A percentile compares a stretch with the other conserved stretches of the same genome.
Evolutionary conservation across 768 basidiomycete genomes (phyloP).

Genomic region (Termitomyces sp.): DNA sequence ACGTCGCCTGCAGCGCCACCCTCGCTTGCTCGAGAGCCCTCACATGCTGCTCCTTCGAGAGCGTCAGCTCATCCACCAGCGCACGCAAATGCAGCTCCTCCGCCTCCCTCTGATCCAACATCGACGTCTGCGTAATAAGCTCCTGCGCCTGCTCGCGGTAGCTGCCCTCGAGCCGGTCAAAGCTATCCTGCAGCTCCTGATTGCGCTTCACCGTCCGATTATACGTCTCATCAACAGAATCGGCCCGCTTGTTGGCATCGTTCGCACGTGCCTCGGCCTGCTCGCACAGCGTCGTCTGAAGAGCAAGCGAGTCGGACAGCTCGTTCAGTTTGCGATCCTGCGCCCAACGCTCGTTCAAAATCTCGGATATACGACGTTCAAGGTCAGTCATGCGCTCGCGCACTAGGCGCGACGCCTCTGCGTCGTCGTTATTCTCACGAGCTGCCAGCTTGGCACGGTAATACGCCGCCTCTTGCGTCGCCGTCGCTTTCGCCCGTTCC

Average conservation of each 20-base stretch:
- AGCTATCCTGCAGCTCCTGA: slow-evolving; percentile 61
- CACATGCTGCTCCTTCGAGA: slow-evolving; percentile 78
- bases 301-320: slow-evolving; percentile 63
- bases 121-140: slow-evolving; percentile 65
- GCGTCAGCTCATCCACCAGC: slow-evolving; percentile 67
- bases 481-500: slow-evolving; percentile 69
- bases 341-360: slow-evolving; percentile 55
- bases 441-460: slow-evolving; percentile 94
- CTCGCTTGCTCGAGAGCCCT: slow-evolving; percentile 85
- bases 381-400: slow-evolving; percentile 71
- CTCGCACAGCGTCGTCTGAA: slow-evolving; percentile 72
- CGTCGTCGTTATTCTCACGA: slow-evolving; percentile 61
- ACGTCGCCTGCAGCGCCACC: slow-evolving; percentile 67
- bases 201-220: slow-evolving; percentile 59
- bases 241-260: slow-evolving; percentile 73
- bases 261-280: slow-evolving; percentile 74
- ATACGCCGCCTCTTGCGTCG: slow-evolving; percentile 91
- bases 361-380: slow-evolving; percentile 60
- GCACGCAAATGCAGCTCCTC: slow-evolving; percentile 60
- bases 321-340: slow-evolving; percentile 71
- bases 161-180: slow-evolving; percentile 52
- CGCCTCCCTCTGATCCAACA: slow-evolving; percentile 72
- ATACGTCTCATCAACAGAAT: slow-evolving; percentile 65
- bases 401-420: slow-evolving; percentile 67
- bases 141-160: slow-evolving; percentile 75